Base-by-base conservation (phyloP, 345 rosid genomes). In the Ceriops tagal region DNA sequence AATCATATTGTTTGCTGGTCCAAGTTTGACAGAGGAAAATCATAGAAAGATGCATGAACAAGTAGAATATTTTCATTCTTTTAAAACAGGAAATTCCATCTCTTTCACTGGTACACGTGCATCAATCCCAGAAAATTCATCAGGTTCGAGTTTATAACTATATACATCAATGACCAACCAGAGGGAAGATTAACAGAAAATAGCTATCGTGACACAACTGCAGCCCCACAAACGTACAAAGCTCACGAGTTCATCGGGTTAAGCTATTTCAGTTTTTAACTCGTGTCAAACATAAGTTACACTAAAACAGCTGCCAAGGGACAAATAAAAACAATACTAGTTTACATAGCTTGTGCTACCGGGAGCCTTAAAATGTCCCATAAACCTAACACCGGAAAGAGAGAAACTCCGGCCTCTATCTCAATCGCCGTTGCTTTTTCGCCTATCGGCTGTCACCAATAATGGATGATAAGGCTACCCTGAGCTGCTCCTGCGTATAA, bases 401-500 rank as follows among this genome's bases (percentile, higher is more conserved):
- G 65, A 24, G 51, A 56, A 77, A 49, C 62, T 65, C 51, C 3
- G 71, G 52, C 22, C 59, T 43, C 71, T 59, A 39, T 67, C 61
- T 66, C 75, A 70, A 62, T 53, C 39, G 64, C 53, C 8, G 52
- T 31, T 8, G 58, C 46, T n/a, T 51, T 35, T 15, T 13, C 5
- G 34, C 52, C 66, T 75, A 77, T 56, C 64, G 26, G 60, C 72
- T 43, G 53, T 79, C 87, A n/a, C 92, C 90, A 51, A 91, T 77
- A 80, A 82, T 93, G 84, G 84, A 75, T 72, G 75, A 66, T 37
- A 93, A 70, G 35, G 84, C 86, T 47, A 70, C 34, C 84, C 78
- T 84, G 58, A 93, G 97, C 80, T 93, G 96, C 35, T 93, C 96
- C 53, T 82, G 97, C 0, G 95, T 81, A 79, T 86, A 93, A 71